phyloP scores from a whole-genome alignment of 1,284 basidiomycete genomes.

The Ustilago hordei region DNA sequence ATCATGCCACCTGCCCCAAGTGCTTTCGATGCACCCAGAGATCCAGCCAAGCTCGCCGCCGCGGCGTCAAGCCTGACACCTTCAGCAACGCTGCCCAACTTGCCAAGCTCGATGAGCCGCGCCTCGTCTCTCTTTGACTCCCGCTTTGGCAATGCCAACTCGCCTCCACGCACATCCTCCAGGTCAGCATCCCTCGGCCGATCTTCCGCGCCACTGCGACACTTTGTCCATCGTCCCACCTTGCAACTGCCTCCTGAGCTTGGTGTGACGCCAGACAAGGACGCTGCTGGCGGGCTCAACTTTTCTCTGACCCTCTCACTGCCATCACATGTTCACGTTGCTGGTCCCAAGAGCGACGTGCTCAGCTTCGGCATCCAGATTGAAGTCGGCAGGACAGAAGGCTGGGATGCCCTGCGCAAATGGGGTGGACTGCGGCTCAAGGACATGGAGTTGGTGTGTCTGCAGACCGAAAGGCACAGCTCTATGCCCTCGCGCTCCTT shows the following conservation, averaged over 20 bases:
- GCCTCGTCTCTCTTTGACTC: constrained; percentile 32
- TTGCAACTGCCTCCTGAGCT: constrained; percentile 59
- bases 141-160: constrained; percentile 38
- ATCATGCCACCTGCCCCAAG: constrained; percentile 45
- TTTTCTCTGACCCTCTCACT: constrained; percentile 65
- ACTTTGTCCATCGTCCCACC: constrained; percentile 65
- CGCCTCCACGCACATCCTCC: constrained; percentile 50
- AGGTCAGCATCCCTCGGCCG: constrained; percentile 22
- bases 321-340: constrained; percentile 64
- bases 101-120: constrained; percentile 34
- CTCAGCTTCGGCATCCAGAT: constrained; percentile 69
- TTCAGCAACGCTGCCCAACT: constrained; percentile 36
- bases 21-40: constrained; percentile 46
- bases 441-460: constrained; percentile 67
- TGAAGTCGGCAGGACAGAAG: constrained; percentile 58
- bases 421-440: constrained; percentile 64
- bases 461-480: constrained; percentile 67
- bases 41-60: constrained; percentile 54
- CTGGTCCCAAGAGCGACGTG: constrained; percentile 55
- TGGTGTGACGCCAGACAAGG: constrained; percentile 45
- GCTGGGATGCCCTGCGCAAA: constrained; percentile 56
- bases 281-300: constrained; percentile 52
- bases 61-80: constrained; percentile 22
- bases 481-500: constrained; percentile 67
- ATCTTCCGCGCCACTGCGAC: constrained; percentile 58